Percentiles rank a stretch among this genome's conserved stretches.
phyloP scores from a whole-genome alignment of 2,329 filamentous ascomycete genomes.

The Talaromyces islandicus region DNA sequence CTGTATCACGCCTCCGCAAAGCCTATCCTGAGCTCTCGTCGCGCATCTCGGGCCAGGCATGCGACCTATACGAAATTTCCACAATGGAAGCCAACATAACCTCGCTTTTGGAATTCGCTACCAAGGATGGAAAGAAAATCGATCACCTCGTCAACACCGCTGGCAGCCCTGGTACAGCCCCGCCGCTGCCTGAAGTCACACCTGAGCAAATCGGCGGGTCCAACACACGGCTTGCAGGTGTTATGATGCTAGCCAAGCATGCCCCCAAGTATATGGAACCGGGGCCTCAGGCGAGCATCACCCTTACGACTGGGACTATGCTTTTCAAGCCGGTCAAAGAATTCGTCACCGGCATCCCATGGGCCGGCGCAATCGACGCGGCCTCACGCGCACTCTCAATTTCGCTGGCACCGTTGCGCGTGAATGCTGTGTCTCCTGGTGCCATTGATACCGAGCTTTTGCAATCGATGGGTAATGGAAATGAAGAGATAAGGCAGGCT shows the following conservation, averaged over 20 bases:
- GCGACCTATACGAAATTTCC: conserved; percentile 38
- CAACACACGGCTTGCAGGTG: conserved; percentile 29
- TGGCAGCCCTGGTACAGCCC: conserved; percentile 29
- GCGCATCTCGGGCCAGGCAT: conserved; percentile 36
- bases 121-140: conserved; percentile 21
- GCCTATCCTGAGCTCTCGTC: conserved; percentile 34
- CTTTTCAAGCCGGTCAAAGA: conserved; percentile 27
- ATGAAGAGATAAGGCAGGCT: conserved; percentile 3
- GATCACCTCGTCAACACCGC: conserved; percentile 51
- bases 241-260: conserved; percentile 36
- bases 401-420: conserved; percentile 37
- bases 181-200: conserved; percentile 22
- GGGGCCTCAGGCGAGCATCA: conserved; percentile 27
- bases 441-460: conserved; percentile 37
- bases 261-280: conserved; percentile 28
- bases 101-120: conserved; percentile 35
- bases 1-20: conserved; percentile 34
- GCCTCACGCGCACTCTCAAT: conserved; percentile 33
- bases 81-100: conserved; percentile 41
- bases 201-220: conserved; percentile 13
- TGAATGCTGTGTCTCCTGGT: conserved; percentile 39
- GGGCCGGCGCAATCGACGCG: conserved; percentile 23
- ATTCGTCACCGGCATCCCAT: conserved; percentile 23
- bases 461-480: conserved; percentile 13
- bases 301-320: conserved; percentile 35